These are phyloP conservation scores for Globisporangium rhizosaccharum DNA, from an alignment of 352 stramenopile genomes.

Conservation along the genomic window DNA sequence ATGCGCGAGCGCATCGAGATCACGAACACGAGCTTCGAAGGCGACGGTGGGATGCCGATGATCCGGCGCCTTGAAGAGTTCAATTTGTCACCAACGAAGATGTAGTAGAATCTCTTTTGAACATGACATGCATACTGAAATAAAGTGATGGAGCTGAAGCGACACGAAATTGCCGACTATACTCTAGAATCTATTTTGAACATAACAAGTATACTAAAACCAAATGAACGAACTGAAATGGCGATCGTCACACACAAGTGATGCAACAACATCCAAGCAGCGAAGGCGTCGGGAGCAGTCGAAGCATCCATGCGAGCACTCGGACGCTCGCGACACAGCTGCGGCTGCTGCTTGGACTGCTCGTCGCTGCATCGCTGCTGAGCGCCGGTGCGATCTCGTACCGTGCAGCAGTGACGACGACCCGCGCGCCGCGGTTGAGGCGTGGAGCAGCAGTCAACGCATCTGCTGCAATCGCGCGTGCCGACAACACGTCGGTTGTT, in stretches of 20 bases:
- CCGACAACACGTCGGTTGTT: neutral
- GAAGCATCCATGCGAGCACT: too few species aligned
- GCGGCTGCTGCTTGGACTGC: conserved; percentile 3
- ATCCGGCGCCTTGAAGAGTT: conserved; percentile 86
- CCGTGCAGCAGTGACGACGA: neutral
- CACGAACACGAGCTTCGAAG: conserved; percentile 87
- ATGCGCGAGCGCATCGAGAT: conserved; percentile 94
- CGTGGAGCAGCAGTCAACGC: neutral
- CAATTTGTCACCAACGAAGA: conserved; percentile 61
- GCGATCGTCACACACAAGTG: too few species aligned
- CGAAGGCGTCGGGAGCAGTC: too few species aligned
- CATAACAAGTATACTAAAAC: too few species aligned
- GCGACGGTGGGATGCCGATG: conserved; percentile 64
- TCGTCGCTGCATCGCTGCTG: conserved; percentile 6
- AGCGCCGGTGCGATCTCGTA: conserved; percentile 6
- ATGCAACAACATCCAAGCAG: too few species aligned
- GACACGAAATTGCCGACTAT: too few species aligned
- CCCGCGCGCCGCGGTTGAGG: neutral
- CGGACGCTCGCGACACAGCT: neutral
- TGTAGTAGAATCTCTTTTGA: conserved; percentile 7
- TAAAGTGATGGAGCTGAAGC: too few species aligned
- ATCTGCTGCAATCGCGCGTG: too few species aligned
- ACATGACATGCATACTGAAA: too few species aligned
- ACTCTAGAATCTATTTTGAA: too few species aligned
- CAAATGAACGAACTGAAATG: too few species aligned